These are phyloP conservation scores for Parastagonospora nodorum DNA, from an alignment of 2,329 filamentous ascomycete species.

Conservation along the genomic window DNA sequence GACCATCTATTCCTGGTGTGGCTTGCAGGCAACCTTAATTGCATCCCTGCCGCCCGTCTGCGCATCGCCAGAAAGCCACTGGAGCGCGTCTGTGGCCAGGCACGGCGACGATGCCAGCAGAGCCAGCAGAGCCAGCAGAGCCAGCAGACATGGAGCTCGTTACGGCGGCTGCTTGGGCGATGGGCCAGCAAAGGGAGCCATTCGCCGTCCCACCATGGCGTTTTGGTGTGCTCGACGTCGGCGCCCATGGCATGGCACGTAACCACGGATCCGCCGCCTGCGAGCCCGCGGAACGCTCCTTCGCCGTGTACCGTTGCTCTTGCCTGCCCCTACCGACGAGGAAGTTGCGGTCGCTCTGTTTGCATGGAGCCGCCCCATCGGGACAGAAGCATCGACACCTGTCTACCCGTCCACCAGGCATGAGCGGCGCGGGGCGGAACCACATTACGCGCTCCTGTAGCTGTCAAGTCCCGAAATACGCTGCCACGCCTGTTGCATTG, in stretches of 20 bases:
- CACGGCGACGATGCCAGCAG: conserved; percentile 20
- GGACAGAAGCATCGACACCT: conserved; percentile 15
- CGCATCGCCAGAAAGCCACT: conserved; percentile 37
- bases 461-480: conserved; percentile 1
- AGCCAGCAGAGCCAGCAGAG: too few species aligned
- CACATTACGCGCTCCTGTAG: not conserved
- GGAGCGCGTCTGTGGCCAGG: conserved; percentile 22
- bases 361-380: conserved; percentile 11
- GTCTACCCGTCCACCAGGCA: too few species aligned
- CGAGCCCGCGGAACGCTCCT: conserved; percentile 2
- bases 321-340: conserved; percentile 15
- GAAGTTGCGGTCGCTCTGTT: not conserved
- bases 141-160: not conserved
- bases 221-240: conserved; percentile 13
- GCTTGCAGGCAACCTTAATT: conserved; percentile 47
- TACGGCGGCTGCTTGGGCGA: conserved; percentile 9
- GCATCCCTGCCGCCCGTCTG: conserved; percentile 33
- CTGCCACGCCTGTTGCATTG: not conserved
- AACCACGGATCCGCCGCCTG: conserved; percentile 3
- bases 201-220: conserved; percentile 26
- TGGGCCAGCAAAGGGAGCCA: conserved; percentile 21
- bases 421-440: too few species aligned
- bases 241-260: conserved; percentile 8
- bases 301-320: conserved; percentile 9
- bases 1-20: conserved; percentile 46